Evolutionary conservation across 257 asterid genomes (phyloP).

Genomic region (Ophiorrhiza pumila): DNA sequence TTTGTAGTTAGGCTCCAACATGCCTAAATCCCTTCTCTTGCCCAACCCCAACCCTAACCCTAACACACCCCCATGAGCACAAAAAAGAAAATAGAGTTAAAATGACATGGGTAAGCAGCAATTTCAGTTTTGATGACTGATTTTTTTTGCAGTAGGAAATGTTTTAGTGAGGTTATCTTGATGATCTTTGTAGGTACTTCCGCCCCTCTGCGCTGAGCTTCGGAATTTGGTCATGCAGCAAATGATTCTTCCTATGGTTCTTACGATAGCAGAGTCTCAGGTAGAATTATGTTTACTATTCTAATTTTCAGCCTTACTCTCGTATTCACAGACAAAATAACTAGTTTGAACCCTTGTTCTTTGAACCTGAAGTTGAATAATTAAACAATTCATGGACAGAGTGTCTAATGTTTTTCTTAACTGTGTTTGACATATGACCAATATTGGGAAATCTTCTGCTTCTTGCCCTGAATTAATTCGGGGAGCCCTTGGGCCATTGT

Average conservation of each 20-base stretch:
- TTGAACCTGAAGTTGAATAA: neutral
- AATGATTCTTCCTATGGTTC: constrained; percentile 97
- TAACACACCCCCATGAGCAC: neutral
- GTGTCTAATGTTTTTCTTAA: neutral
- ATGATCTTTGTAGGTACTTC: constrained; percentile 74
- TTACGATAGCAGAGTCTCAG: constrained; percentile 98
- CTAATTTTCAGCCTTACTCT: constrained; percentile 11
- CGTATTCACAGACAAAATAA: neutral
- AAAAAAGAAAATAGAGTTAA: neutral
- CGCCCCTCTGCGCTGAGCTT: constrained; percentile 99
- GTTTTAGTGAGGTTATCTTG: constrained; percentile 16
- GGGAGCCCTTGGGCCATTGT: neutral
- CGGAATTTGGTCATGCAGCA: constrained; percentile 99
- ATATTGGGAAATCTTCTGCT: neutral
- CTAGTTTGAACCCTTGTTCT: neutral
- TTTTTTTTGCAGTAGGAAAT: neutral
- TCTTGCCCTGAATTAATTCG: neutral
- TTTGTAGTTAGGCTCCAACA: neutral
- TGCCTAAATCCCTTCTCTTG: neutral
- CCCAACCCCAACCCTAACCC: neutral
- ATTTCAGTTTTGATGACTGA: neutral
- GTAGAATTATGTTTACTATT: constrained; percentile 34
- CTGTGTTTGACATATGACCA: neutral
- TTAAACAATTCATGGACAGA: neutral
- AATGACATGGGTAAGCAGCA: neutral